Evolutionary conservation across 2,329 filamentous ascomycete genomes (phyloP).

Genomic region (Neonectria ditissima): DNA sequence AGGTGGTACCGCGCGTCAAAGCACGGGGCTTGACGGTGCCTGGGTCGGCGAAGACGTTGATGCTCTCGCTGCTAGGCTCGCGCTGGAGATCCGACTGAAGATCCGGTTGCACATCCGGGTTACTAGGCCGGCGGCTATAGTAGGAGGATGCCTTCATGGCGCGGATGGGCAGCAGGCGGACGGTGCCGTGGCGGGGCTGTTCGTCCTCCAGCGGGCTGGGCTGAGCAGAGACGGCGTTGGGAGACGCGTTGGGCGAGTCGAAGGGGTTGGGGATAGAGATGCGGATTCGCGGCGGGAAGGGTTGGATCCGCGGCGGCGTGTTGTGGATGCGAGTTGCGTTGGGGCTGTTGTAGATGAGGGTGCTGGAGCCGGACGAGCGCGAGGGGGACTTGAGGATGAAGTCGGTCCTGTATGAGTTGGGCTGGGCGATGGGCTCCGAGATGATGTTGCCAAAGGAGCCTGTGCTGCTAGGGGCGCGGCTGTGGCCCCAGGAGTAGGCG

Average conservation of each 20-base stretch:
- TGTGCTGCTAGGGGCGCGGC: slow-evolving; percentile 37
- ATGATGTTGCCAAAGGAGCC: slow-evolving; percentile 59
- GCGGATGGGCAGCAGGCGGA: slow-evolving; percentile 53
- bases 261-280: slow-evolving; percentile 54
- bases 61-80: slow-evolving; percentile 62
- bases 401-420: slow-evolving; percentile 61
- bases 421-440: slow-evolving; percentile 66
- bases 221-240: slow-evolving; percentile 36
- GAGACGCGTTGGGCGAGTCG: slow-evolving; percentile 48
- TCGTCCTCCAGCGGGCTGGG: slow-evolving; percentile 43
- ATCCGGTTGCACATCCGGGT: slow-evolving; percentile 45
- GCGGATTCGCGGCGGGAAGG: slow-evolving; percentile 32
- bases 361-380: slow-evolving; percentile 25
- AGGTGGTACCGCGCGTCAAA: slow-evolving; percentile 57
- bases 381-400: slow-evolving; percentile 60
- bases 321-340: slow-evolving; percentile 6
- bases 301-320: slow-evolving; percentile 35
- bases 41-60: slow-evolving; percentile 65
- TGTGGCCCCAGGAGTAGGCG: slow-evolving; percentile 29
- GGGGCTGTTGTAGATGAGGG: slow-evolving; percentile 27
- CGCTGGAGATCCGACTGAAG: slow-evolving; percentile 53
- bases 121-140: slow-evolving; percentile 42
- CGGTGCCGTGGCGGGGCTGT: slow-evolving; percentile 43
- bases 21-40: slow-evolving; percentile 48
- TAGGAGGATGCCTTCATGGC: slow-evolving; percentile 51